Base-by-base conservation (phyloP, 306 rosid genomes). In the Quillaja saponaria region DNA sequence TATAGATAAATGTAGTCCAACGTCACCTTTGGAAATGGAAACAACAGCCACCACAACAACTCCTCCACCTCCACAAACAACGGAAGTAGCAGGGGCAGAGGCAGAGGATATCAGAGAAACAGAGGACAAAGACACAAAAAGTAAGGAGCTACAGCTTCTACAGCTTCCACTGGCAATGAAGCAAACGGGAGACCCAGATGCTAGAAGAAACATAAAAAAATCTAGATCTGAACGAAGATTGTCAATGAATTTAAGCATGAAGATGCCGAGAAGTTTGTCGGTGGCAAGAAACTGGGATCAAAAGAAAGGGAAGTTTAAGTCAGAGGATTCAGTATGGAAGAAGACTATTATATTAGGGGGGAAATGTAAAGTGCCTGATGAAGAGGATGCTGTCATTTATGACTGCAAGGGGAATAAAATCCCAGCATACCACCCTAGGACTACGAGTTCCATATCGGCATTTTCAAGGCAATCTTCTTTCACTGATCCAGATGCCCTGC, bases 291-390 rank as follows among this genome's bases (percentile, higher is more conserved):
- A 50, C 4, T 45, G 69, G 69, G 87, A 86, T 0, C 80, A 73
- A 0, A 58, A 28, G 8, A 82, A 77, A 51, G 74, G 47, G 31
- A 80, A 60, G 71, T 14, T 58, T 33, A 82, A 82, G 59, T 3
- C 51, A 13, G 95, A 91, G 40, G 95, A 91, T 4, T 76, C 87
- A 1, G 73, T 87, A 19, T 91, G 97, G 97, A 85, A 78, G 85
- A 91, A 87, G 66, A 80, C 96, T 0, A 91, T 91, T 49, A 91
- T 91, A 51, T 21, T 91, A 10, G 97, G 97, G 2, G 97, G 75
- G 19, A 91, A 85, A 69, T 87, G 96, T 45, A 75, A 34, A 56
- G 83, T 72, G 5, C 73, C 91, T 4, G 81, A 80, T 17, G 83
- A 78, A 13, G 83, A 82, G 8, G 75, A 76, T 5, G 76, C 80